Evolutionary conservation across 2,329 filamentous ascomycete genomes (phyloP).

Genomic region (Fusarium sp.): DNA sequence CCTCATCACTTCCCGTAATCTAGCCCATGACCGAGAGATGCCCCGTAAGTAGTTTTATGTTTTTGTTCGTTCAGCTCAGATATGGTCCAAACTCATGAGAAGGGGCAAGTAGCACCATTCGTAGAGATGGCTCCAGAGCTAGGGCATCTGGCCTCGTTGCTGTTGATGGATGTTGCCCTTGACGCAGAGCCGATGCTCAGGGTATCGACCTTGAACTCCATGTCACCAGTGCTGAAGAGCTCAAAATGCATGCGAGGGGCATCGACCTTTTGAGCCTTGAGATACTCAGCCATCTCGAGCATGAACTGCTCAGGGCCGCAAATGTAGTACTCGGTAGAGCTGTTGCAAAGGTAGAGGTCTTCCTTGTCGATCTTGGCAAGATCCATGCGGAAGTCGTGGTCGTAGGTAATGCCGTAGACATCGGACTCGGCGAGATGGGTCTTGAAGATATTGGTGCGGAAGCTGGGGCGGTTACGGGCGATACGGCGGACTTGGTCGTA

Average conservation of each 20-base stretch:
- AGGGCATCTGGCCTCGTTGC: conserved; percentile 26
- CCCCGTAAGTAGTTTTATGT: neutral
- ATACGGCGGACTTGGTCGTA: conserved; percentile 60
- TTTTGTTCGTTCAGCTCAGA: neutral
- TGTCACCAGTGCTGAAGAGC: conserved; percentile 58
- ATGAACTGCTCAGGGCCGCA: conserved; percentile 66
- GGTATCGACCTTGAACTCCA: conserved; percentile 49
- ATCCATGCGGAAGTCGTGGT: conserved; percentile 56
- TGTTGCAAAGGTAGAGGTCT: conserved; percentile 57
- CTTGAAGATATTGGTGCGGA: conserved; percentile 59
- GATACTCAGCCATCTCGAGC: conserved; percentile 58
- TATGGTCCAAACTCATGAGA: conserved; percentile 11
- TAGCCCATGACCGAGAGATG: conserved; percentile 4
- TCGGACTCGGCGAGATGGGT: conserved; percentile 59
- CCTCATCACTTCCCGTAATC: conserved; percentile 22
- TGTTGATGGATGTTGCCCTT: conserved; percentile 19
- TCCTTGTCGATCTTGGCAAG: conserved; percentile 55
- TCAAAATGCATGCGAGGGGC: conserved; percentile 55
- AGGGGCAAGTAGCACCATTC: conserved; percentile 24
- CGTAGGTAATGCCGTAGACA: conserved; percentile 54
- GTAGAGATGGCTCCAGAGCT: conserved; percentile 29
- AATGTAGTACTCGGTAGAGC: conserved; percentile 62
- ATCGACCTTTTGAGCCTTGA: conserved; percentile 53
- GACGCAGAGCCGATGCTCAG: conserved; percentile 42
- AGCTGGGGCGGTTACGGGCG: conserved; percentile 48